These are phyloP conservation scores for Geotrichum candidum DNA, from an alignment of 1,139 yeast genomes.

Conservation along the genomic window DNA sequence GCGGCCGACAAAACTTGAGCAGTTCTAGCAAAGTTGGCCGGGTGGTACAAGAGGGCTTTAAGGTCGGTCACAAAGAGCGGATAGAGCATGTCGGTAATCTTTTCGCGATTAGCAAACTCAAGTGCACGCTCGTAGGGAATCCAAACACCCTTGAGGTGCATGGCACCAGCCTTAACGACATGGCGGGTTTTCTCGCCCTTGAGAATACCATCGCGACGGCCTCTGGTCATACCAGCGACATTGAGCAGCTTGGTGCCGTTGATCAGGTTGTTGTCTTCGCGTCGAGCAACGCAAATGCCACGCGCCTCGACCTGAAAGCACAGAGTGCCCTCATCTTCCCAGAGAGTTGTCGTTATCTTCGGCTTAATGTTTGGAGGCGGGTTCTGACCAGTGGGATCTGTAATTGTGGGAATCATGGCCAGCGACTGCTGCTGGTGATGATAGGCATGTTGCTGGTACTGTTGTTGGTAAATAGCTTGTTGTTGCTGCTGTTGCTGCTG, in stretches of 20 bases:
- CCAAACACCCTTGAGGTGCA: slow-evolving; percentile 98
- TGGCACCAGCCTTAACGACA: slow-evolving; percentile 92
- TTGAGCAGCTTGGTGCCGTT: slow-evolving; percentile 90
- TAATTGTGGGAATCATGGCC: slow-evolving; percentile 25
- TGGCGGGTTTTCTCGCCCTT: slow-evolving; percentile 84
- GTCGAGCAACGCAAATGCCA: slow-evolving; percentile 81
- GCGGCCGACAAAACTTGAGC: slow-evolving; percentile 21
- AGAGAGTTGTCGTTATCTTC: slow-evolving; percentile 86
- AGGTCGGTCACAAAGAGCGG: slow-evolving; percentile 86
- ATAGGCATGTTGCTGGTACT: not conserved
- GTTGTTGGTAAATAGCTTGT: slow-evolving; percentile 19
- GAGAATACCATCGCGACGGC: slow-evolving; percentile 87
- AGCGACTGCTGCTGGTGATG: slow-evolving; percentile 16
- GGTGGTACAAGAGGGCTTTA: slow-evolving; percentile 52
- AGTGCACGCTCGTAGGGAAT: slow-evolving; percentile 92
- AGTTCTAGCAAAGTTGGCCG: slow-evolving; percentile 27
- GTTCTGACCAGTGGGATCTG: slow-evolving; percentile 49
- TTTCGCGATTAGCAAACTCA: slow-evolving; percentile 85
- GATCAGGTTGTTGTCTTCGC: slow-evolving; percentile 89
- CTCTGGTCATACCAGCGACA: slow-evolving; percentile 93
- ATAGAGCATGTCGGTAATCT: slow-evolving; percentile 75
- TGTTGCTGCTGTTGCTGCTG: slow-evolving; percentile 17
- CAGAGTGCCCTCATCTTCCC: slow-evolving; percentile 94
- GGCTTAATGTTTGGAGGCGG: slow-evolving; percentile 67
- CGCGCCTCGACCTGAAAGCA: slow-evolving; percentile 95